Evolutionary conservation across 768 basidiomycete species (phyloP), one percentile per base, ranked within the genome.

Genomic region (Amanita pallidorosea): DNA sequence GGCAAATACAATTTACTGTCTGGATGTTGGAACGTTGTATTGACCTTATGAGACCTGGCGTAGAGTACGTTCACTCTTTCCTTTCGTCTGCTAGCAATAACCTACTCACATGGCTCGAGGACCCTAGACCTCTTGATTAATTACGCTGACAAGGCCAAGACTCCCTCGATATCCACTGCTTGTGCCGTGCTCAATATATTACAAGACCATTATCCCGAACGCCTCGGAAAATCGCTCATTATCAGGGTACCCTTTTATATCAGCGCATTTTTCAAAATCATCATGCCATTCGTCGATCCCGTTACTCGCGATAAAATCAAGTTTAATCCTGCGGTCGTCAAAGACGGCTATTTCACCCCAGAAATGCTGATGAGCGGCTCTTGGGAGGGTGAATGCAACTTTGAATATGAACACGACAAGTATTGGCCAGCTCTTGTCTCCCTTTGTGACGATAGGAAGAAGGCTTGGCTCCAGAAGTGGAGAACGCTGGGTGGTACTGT

Each of bases 171-270:
- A 7, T 54, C 64, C 37, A 71, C 70, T 9, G 61, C 75, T 7
- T 66, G 71, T 5, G 57, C 73, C 6, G 74, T 79, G 11, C 71
- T 85, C 48, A 65, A 73, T 62, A 84, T 88, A 57, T 71, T 90
- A 12, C 88, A 90, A 58, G 75, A 79, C 20, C 88, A 92, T 61
- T 92, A 90, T 58, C 89, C 89, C 0, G 92, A 95, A 63, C 80
- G 92, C 3, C 79, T 95, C 31, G 89, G 88, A 22, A 61, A 71
- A 11, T 77, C 88, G 1, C 65, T 89, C 38, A 79, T 91, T 58
- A 71, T 83, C 53, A 87, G 92, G 58, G 74, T 92, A n/a, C 90
- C 91, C 3, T 91, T 80, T 69, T 61, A 88, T 45, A 61, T 91
- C 46, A 79, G 77, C 50, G 71, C 78, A 0, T 90, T 91, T 66